Evolutionary conservation across 805 yeast genomes (phyloP).

Genomic region (Allodekkera sacchari): DNA sequence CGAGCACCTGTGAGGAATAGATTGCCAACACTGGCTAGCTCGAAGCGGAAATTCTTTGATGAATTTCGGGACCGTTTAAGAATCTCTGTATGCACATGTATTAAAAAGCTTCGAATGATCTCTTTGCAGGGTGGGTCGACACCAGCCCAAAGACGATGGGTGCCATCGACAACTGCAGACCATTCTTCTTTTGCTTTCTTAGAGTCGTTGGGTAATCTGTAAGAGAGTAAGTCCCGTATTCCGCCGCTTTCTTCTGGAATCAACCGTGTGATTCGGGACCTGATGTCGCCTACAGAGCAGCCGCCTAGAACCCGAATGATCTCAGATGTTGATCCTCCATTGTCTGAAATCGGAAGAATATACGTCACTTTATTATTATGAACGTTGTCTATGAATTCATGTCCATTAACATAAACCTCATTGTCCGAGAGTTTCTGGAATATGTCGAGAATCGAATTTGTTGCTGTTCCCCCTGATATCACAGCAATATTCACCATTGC

Average conservation of each 20-base stretch:
- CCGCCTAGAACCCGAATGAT: slow-evolving; percentile 82
- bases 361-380: slow-evolving; percentile 34
- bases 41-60: slow-evolving; percentile 57
- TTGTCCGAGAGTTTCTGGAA: slow-evolving; percentile 34
- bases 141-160: slow-evolving; percentile 58
- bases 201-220: slow-evolving; percentile 42
- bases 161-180: slow-evolving; percentile 72
- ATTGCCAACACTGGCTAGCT: slow-evolving; percentile 79
- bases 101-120: slow-evolving; percentile 65
- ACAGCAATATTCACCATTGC: slow-evolving; percentile 26
- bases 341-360: slow-evolving; percentile 79
- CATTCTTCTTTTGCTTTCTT: slow-evolving; percentile 60
- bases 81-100: slow-evolving; percentile 72
- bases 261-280: slow-evolving; percentile 72
- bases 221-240: slow-evolving; percentile 32
- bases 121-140: slow-evolving; percentile 58
- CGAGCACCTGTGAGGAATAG: slow-evolving; percentile 76
- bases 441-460: slow-evolving; percentile 63
- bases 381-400: too few relatives aligned
- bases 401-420: background rate
- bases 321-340: slow-evolving; percentile 94
- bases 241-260: slow-evolving; percentile 44
- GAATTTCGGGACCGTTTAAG: slow-evolving; percentile 54
- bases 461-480: slow-evolving; percentile 82
- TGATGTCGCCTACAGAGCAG: slow-evolving; percentile 88